Percentiles rank a stretch among this genome's conserved stretches.
These are phyloP conservation scores for Inga oerstediana DNA, from an alignment of 306 rosid genomes.

Conservation along the genomic window DNA sequence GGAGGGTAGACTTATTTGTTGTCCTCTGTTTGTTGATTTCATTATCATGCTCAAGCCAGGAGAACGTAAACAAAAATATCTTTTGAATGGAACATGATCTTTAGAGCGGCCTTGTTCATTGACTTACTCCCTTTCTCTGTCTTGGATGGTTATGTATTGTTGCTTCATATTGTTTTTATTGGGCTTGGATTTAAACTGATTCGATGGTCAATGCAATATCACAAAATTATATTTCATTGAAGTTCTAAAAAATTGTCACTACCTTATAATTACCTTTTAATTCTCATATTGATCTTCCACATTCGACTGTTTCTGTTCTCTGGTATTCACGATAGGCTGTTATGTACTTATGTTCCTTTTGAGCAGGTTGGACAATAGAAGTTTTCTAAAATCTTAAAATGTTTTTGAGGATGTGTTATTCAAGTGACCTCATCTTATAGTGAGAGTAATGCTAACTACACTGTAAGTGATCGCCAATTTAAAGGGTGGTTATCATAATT, in stretches of 20 bases:
- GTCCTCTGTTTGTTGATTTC: not conserved
- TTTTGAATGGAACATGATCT: not conserved
- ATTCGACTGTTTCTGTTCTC: not conserved
- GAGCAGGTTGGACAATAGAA: not conserved
- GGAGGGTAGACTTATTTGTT: not conserved
- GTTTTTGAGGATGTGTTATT: not conserved
- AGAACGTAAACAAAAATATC: not conserved
- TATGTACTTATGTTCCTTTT: not conserved
- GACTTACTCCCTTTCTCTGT: not conserved
- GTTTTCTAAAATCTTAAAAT: not conserved
- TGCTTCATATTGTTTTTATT: not conserved
- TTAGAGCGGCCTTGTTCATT: not conserved
- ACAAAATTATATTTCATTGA: not conserved
- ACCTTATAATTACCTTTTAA: not conserved
- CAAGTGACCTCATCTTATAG: not conserved
- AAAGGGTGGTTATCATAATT: not conserved
- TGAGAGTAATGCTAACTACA: not conserved
- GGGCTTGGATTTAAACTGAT: not conserved
- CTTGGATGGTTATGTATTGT: not conserved
- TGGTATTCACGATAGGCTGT: not conserved
- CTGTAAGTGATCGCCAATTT: not conserved
- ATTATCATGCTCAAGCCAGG: not conserved
- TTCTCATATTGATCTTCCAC: not conserved
- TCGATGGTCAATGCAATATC: not conserved
- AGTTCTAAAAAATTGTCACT: not conserved